These are phyloP conservation scores for Stachybotrys chartarum DNA, from an alignment of 2,329 filamentous ascomycete species.

Conservation along the genomic window DNA sequence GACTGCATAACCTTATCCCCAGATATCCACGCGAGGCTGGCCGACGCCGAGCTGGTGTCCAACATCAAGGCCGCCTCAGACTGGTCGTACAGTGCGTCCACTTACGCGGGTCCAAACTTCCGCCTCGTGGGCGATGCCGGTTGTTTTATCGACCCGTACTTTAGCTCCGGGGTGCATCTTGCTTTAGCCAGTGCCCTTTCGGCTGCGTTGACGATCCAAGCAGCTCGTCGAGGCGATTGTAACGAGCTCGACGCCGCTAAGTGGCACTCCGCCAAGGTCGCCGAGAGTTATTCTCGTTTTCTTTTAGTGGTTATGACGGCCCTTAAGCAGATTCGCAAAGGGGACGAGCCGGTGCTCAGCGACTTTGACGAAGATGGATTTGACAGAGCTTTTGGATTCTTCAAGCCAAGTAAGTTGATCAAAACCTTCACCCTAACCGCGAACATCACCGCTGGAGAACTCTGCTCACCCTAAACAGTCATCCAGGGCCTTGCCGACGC, in stretches of 20 bases:
- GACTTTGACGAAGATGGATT: slow-evolving; percentile 35
- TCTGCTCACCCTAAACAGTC: too few species aligned
- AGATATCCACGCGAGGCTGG: slow-evolving; percentile 19
- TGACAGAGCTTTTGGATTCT: slow-evolving; percentile 28
- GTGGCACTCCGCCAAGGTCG: slow-evolving; percentile 37
- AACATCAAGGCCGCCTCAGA: slow-evolving; percentile 35
- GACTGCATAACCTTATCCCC: slow-evolving; percentile 25
- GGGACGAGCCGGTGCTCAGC: slow-evolving; percentile 29
- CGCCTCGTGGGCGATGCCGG: slow-evolving; percentile 39
- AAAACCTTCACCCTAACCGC: too few species aligned
- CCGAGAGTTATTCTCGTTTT: slow-evolving; percentile 40
- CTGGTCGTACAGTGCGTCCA: slow-evolving; percentile 37
- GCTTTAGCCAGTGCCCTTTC: slow-evolving; percentile 34
- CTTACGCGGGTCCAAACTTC: slow-evolving; percentile 30
- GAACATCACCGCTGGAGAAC: too few species aligned
- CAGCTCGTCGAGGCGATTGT: slow-evolving; percentile 27
- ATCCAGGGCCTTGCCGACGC: too few species aligned
- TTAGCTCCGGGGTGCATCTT: slow-evolving; percentile 40
- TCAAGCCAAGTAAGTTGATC: not conserved
- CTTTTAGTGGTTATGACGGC: slow-evolving; percentile 19
- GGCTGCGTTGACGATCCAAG: slow-evolving; percentile 35
- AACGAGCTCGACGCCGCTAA: slow-evolving; percentile 26
- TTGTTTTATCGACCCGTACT: slow-evolving; percentile 41
- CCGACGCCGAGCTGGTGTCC: slow-evolving; percentile 21
- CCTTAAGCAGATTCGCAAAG: slow-evolving; percentile 29